Evolutionary conservation across 805 yeast genomes (phyloP).

Genomic region (Saccharomycodes ludwigii): DNA sequence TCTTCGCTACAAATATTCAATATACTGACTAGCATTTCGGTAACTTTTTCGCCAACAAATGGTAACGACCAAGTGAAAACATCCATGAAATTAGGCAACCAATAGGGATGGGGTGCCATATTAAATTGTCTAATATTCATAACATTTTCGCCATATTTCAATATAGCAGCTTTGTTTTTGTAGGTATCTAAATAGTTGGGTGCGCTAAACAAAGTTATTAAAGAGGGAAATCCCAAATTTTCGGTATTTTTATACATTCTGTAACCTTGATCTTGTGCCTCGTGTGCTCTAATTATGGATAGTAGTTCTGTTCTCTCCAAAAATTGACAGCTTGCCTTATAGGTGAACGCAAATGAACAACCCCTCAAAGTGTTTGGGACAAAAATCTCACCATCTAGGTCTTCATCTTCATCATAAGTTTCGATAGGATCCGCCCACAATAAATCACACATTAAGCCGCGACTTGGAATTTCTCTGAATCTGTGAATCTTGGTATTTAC

Average conservation of each 20-base stretch:
- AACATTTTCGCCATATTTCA: conserved; percentile 82
- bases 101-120: conserved; percentile 87
- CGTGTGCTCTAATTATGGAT: conserved; percentile 90
- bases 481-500: conserved; percentile 42
- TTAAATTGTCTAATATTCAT: conserved; percentile 95
- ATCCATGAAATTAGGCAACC: conserved; percentile 95
- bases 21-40: conserved; percentile 83
- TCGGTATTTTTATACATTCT: conserved; percentile 83
- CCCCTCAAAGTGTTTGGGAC: conserved; percentile 71
- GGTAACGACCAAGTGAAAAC: conserved; percentile 96
- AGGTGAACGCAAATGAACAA: conserved; percentile 84
- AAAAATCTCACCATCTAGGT: conserved; percentile 22
- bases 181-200: conserved; percentile 90
- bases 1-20: conserved; percentile 92
- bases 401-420: conserved; percentile 57
- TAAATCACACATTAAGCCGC: conserved; percentile 87
- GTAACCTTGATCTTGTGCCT: conserved; percentile 96
- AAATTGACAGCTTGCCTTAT: conserved; percentile 68
- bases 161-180: conserved; percentile 89
- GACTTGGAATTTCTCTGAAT: conserved; percentile 85
- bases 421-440: conserved; percentile 97
- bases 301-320: conserved; percentile 65
- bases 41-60: conserved; percentile 91
- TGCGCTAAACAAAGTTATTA: conserved; percentile 86
- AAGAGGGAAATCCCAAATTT: conserved; percentile 77